Evolutionary conservation across 495 filamentous ascomycete genomes (phyloP), one percentile per base, ranked within the genome.

Genomic region (Penicillium desertorum): DNA sequence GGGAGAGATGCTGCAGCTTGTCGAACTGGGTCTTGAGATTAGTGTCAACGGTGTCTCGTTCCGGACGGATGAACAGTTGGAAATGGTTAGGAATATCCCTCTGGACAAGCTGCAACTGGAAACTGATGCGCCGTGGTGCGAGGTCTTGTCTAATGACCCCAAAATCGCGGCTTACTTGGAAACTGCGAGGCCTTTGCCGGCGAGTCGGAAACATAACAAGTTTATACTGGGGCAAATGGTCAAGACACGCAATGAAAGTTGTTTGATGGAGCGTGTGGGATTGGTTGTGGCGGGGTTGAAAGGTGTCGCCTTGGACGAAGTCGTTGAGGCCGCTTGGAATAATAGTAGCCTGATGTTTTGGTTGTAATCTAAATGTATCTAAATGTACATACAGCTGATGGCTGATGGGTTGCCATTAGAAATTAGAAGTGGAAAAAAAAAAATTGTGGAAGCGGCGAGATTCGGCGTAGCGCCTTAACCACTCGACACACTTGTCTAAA

Each of bases 101-200:
- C 27, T 70, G 46, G 56, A 63, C 0, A 65, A 47, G 25, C 36
- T 72, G n/a, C 67, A 72, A 43, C 45, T 72, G n/a, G 70, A 72
- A 49, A 71, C 67, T 1, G 68, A 72, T 60, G 67, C 70, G 5
- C 68, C 70, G 5, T 72, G 70, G 70, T 72, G 70, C 49, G 68
- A 72, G 44, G 53, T 72, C 2, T 19, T 64, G 46, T 34, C 29
- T 9, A 61, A 55, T 6, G 64, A 69, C 50, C 56, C 61, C 19
- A 57, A 51, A 16, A 69, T 69, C 39, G 59, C 49, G 14, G 20
- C 42, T 0, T 72, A 57, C 34, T 32, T 72, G 45, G 45, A 48
- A 9, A 48, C 44, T 14, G 64, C 64, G 23, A 56, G 43, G 36
- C 47, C 58, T 10, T 41, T 70, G 39, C 70, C 65, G 2, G 37